Evolutionary conservation across 2,329 filamentous ascomycete genomes (phyloP), one percentile per base, ranked within the genome.

Genomic region (Rutstroemia sp.): DNA sequence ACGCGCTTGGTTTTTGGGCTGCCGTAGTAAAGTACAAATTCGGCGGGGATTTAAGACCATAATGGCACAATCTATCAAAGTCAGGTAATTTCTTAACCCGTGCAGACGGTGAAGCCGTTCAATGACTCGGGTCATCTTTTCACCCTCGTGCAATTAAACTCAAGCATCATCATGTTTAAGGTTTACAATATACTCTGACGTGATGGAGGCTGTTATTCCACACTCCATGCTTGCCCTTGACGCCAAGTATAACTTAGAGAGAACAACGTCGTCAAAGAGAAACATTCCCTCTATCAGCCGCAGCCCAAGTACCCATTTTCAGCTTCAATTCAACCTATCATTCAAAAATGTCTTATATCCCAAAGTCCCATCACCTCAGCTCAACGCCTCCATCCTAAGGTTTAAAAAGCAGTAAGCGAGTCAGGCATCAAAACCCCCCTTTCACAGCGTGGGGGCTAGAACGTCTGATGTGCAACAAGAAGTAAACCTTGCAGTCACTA

Each of bases 391-490:
- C 8, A 30, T 10, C 27, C 8, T 30, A 30, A 30, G 27, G 10
- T 18, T 50, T 6, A 25, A 19, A 18, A 12, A 14, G 19, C 5
- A 30, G 38, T 52, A 52, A 52, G 49, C 49, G 49, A 52, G 38
- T 18, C 39, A 42, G 8, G 5, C 14, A 10, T 12, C 2, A 23
- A 30, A 7, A 21, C 23, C 51, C 42, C 51, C 51, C n/a, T 52
- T 54, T 49, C 45, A n/a, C 37, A 2, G 23, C 5, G 19, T 54
- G 5, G 23, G 51, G 44, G 34, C 45, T 48, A 19, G 47, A 54
- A 48, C 18, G 16, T 41, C n/a, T 14, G 52, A 54, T 42, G 25
- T 54, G 52, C 45, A 54, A 49, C 45, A 49, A 42, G 27, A 41
- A 19, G 16, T 46, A 34, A 48, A 42, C 45, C 23, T 41, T 54